These are phyloP conservation scores for Globisporangium iwayamae DNA, from an alignment of 352 stramenopile genomes.

Conservation along the genomic window DNA sequence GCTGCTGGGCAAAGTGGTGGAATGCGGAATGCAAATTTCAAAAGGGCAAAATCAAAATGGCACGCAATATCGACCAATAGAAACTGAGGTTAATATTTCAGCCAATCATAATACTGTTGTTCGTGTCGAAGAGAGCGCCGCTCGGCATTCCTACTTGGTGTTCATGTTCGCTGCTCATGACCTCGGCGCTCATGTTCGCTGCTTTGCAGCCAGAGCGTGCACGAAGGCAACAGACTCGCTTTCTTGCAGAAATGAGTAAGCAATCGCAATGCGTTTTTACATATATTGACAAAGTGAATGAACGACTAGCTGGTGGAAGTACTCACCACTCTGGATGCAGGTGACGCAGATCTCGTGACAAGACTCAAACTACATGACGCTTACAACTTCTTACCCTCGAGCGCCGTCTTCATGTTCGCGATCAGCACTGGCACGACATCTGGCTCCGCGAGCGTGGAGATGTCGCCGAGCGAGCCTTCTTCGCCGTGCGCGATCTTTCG, in stretches of 20 bases:
- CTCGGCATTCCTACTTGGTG: no score
- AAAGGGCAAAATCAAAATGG: not conserved
- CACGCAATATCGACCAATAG: no score
- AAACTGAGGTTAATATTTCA: no score
- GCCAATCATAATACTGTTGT: no score
- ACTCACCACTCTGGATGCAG: not conserved
- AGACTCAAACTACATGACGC: slow-evolving; percentile 3
- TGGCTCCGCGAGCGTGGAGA: slow-evolving; percentile 96
- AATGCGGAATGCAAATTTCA: slow-evolving; percentile 3
- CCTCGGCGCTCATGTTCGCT: no score
- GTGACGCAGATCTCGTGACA: not conserved
- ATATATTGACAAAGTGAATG: slow-evolving; percentile 3
- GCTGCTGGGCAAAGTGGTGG: slow-evolving; percentile 3
- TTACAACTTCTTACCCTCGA: slow-evolving; percentile 67
- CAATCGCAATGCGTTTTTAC: no score
- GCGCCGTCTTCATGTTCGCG: slow-evolving; percentile 74
- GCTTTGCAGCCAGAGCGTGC: no score
- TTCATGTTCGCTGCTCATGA: no score
- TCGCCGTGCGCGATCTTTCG: slow-evolving; percentile 97
- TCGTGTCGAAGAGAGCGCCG: no score
- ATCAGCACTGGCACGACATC: slow-evolving; percentile 93
- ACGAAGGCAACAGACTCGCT: no score
- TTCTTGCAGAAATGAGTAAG: no score
- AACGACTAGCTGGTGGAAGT: not conserved
- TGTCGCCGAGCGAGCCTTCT: slow-evolving; percentile 93